Base-by-base conservation (phyloP, 176 grass and related monocot genomes). In the Carex kokanica region DNA sequence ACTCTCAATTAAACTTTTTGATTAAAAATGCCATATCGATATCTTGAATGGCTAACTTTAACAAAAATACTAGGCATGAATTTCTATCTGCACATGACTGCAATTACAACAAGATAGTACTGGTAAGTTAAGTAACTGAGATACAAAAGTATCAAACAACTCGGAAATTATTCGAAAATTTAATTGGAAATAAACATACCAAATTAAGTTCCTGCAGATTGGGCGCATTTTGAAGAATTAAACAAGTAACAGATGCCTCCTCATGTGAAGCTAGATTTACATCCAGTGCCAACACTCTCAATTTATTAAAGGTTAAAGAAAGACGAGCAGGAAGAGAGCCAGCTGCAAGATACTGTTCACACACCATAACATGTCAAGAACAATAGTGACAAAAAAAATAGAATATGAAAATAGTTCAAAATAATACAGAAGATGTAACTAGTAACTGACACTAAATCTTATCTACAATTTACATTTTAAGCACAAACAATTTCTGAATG, bases 291-390 rank as follows among this genome's bases (percentile, higher is more conserved):
- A 82, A 82, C 3, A 64, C 41, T 25, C n/a, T 82, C 78, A 80
- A 80, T 80, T 80, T 80, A 40, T 80, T 34, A 80, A 80, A 12
- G 41, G 18, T 10, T 40, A 23, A n/a, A 80, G 54, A 36, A 61
- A 61, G 57, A 36, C 16, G 27, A 60, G 21, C 7, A 36, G 78
- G 78, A 61, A 80, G 52, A 80, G 3, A 59, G 17, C 78, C 55
- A n/a, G 52, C 57, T 80, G 56, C 55, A 61, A 80, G 78, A 80
- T 80, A 80, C 78, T 80, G 54, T 80, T 80, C 16, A 25, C 47
- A 53, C 41, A 74, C 4, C 27, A 8, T 15, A 74, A 74, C 23
- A 53, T 24, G 71, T 74, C 71, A 53, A 74, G 38, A 16, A 23
- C 16, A 68, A 55, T 55, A 25, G 10, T 54, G 4, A 25, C 14